Evolutionary conservation across 345 rosid species (phyloP).

Genomic region (Angophora floribunda): DNA sequence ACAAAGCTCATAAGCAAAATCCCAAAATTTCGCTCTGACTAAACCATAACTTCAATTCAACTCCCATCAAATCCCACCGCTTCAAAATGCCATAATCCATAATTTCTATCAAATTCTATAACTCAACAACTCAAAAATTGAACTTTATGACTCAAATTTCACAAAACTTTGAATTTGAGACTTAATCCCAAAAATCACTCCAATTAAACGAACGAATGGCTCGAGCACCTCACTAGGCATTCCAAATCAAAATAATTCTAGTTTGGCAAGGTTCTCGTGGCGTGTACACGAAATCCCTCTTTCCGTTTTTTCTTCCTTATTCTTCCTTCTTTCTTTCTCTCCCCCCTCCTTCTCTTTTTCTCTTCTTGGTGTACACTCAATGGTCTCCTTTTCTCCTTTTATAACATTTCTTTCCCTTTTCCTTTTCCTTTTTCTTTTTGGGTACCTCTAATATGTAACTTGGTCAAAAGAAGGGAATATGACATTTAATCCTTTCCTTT

Average conservation of each 20-base stretch:
- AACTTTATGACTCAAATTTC: not conserved
- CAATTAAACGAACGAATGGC: not conserved
- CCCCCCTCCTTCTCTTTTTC: too few relatives aligned
- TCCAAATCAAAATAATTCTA: not conserved
- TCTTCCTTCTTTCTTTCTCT: not conserved
- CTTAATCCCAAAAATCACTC: not conserved
- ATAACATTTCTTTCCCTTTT: too few relatives aligned
- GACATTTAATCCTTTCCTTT: too few relatives aligned
- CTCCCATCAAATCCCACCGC: not conserved
- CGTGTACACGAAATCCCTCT: not conserved
- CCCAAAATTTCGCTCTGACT: too few relatives aligned
- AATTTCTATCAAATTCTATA: not conserved
- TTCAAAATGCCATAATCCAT: not conserved
- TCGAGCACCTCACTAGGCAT: too few relatives aligned
- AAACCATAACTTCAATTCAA: not conserved
- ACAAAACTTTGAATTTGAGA: not conserved
- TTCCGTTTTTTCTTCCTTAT: not conserved
- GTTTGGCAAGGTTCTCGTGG: too few relatives aligned
- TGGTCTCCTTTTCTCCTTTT: too few relatives aligned
- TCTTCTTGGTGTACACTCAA: too few relatives aligned
- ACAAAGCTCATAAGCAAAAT: rapidly evolving
- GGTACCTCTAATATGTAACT: too few relatives aligned
- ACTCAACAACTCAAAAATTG: not conserved
- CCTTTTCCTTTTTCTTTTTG: too few relatives aligned
- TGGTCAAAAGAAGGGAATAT: too few relatives aligned